These are phyloP conservation scores for Monosporozyma solicola DNA, from an alignment of 805 yeast species.

Conservation along the genomic window DNA sequence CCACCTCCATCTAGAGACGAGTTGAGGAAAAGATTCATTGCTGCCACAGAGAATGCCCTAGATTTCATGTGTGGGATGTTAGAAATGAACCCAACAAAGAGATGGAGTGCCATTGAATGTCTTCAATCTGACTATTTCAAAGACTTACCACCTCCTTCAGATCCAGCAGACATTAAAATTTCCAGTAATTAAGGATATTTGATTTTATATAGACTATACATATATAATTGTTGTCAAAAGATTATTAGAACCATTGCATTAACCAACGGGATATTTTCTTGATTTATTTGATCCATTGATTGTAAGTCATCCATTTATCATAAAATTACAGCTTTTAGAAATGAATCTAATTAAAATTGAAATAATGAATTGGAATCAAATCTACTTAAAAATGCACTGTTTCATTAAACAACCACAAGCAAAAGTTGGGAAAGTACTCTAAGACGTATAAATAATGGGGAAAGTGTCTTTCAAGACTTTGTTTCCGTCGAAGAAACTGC, in stretches of 20 bases:
- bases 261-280: neutral
- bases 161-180: constrained; percentile 32
- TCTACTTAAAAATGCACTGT: too few relatives aligned
- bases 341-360: too few relatives aligned
- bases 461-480: constrained; percentile 31
- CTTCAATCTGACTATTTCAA: constrained; percentile 57
- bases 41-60: constrained; percentile 80
- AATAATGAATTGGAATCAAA: too few relatives aligned
- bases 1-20: constrained; percentile 81
- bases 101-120: constrained; percentile 59
- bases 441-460: neutral
- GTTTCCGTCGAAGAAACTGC: constrained; percentile 49
- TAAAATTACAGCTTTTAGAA: too few relatives aligned
- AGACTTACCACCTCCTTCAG: constrained; percentile 69
- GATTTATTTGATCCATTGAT: neutral
- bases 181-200: neutral
- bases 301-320: too few relatives aligned
- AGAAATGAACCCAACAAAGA: constrained; percentile 63
- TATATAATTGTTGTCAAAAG: neutral
- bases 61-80: constrained; percentile 68
- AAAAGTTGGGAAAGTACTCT: constrained; percentile 23
- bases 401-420: neutral
- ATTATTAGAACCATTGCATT: neutral
- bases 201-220: neutral
- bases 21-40: constrained; percentile 72